Evolutionary conservation across 768 basidiomycete genomes (phyloP).

Genomic region (Amanita rubescens): DNA sequence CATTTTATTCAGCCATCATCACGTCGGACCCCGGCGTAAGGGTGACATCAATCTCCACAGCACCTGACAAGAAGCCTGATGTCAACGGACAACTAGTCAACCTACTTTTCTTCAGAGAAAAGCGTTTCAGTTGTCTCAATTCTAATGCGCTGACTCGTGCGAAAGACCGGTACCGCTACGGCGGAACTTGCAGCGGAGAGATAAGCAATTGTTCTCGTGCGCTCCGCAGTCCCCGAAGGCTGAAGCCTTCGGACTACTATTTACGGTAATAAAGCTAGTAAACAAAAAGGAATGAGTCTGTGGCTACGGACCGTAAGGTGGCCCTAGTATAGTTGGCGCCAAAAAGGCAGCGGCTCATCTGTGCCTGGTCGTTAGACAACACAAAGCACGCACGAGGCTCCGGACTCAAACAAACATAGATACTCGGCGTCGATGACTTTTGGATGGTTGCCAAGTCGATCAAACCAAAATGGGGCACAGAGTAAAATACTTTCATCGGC

Average conservation of each 20-base stretch:
- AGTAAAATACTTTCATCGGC: neutral
- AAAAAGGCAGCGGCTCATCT: neutral
- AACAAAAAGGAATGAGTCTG: conserved; percentile 2
- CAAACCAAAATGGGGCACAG: neutral
- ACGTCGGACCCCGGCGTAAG: neutral
- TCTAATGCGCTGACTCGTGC: neutral
- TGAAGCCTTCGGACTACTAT: neutral
- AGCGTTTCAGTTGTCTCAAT: neutral
- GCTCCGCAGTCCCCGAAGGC: neutral
- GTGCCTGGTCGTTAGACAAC: neutral
- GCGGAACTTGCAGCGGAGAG: neutral
- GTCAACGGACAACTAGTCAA: neutral
- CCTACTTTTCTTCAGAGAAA: neutral
- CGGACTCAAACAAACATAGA: too few relatives aligned
- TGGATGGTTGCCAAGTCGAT: too few relatives aligned
- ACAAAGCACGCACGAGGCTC: neutral
- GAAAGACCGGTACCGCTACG: conserved; percentile 1
- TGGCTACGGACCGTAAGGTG: neutral
- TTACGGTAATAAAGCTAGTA: neutral
- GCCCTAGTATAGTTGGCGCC: neutral
- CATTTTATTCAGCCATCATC: neutral
- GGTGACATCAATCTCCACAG: neutral
- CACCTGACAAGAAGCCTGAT: neutral
- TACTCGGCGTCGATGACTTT: neutral
- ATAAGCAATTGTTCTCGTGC: conserved; percentile 1